Evolutionary conservation across 2,329 filamentous ascomycete species (phyloP), one percentile per base, ranked within the genome.

Genomic region (Fusarium papillatum): DNA sequence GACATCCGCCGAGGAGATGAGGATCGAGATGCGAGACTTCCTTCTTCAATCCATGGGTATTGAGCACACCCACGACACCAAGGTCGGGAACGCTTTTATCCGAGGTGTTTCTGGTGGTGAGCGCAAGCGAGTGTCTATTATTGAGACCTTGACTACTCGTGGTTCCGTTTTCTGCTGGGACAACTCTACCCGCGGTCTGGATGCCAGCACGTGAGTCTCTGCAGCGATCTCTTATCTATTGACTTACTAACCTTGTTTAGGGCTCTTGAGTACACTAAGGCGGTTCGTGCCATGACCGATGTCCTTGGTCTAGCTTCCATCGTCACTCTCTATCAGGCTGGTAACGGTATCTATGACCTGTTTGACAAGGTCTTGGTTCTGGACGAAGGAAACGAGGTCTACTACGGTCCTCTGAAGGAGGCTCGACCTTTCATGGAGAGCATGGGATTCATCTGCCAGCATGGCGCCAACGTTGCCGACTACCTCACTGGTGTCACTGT

Each of bases 331-430:
- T 94, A 95, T 80, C 93, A 94, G 79, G 93, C 93, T 5, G 91
- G 91, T 8, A 93, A 94, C 67, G 91, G 89, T 29, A 94, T 94
- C 70, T 94, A 93, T 80, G 85, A 93, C 31, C 86, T 92, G 0
- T 94, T 94, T 79, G 92, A 94, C 80, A 94, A 94, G 79, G 92
- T 94, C 0, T 85, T 94, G 0, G 88, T 94, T 11, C 86, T 94
- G 5, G 92, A 94, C 59, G 88, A 91, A 69, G 93, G 93, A 59
- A 90, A 91, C 72, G 82, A 94, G 76, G 87, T 93, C 57, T 94
- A 89, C 83, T 94, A 93, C 73, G 93, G 93, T 0, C 88, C 91
- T 0, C 84, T 87, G 74, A 82, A 86, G 8, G 85, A 92, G 71
- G 93, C 93, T 0, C 83, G 87, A 7, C 89, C 90, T 0, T 94